Conservation (phyloP, 768 basidiomycete genomes). For the Coprinopsis cinerea region DNA sequence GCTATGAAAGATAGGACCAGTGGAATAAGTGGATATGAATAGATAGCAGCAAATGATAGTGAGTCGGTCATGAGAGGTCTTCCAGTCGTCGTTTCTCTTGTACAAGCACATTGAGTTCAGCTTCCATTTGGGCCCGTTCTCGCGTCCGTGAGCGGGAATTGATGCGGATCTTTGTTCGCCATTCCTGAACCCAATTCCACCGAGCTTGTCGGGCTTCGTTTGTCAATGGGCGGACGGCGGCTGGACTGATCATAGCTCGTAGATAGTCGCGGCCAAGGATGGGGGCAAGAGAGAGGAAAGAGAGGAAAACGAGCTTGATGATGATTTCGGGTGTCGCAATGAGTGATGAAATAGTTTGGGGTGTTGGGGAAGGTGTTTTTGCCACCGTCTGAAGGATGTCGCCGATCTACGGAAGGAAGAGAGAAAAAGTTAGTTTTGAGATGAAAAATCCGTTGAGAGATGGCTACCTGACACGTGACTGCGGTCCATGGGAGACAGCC, state of each 20-base stretch:
- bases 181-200: constrained; percentile 67
- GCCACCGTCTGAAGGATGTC: constrained; percentile 84
- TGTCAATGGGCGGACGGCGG: constrained; percentile 16
- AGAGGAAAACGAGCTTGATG: constrained; percentile 75
- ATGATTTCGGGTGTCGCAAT: constrained; percentile 80
- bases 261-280: constrained; percentile 71
- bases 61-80: constrained; percentile 19
- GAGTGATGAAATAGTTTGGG: constrained; percentile 81
- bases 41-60: background rate
- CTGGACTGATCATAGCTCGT: constrained; percentile 45
- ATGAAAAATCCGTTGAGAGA: background rate
- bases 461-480: constrained; percentile 78
- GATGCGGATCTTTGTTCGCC: constrained; percentile 55
- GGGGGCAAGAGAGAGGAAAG: constrained; percentile 80
- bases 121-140: constrained; percentile 36
- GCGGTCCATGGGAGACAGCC: constrained; percentile 87
- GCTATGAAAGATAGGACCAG: constrained; percentile 11
- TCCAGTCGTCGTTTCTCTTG: constrained; percentile 50
- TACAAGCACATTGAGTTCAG: constrained; percentile 45
- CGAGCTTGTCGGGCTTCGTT: constrained; percentile 24
- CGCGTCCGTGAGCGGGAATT: constrained; percentile 46
- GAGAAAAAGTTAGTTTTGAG: background rate
- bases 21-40: background rate
- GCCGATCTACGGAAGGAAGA: constrained; percentile 63
- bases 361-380: constrained; percentile 59